These are phyloP conservation scores for Edaphochlamys debaryana DNA, from an alignment of 139 green algal genomes.

Conservation along the genomic window DNA sequence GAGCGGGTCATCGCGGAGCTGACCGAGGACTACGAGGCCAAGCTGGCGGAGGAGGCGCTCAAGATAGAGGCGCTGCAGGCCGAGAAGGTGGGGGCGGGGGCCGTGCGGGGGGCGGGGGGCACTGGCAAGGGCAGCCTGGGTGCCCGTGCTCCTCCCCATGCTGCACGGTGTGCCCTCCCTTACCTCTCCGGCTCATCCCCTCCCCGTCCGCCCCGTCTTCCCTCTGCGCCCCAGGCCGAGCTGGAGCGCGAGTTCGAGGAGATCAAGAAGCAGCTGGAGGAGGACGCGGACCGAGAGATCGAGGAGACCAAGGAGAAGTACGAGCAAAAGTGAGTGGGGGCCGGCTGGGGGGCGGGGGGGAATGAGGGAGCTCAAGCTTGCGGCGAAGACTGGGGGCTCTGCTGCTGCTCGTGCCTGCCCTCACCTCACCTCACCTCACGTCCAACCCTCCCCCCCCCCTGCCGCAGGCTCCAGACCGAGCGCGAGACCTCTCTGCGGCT, in stretches of 20 bases:
- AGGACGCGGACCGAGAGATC: constrained; percentile 91
- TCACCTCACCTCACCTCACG: no score
- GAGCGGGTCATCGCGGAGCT: constrained; percentile 86
- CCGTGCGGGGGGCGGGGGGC: constrained; percentile 24
- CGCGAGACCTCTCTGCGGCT: constrained; percentile 77
- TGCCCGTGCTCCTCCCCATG: neutral
- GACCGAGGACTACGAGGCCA: constrained; percentile 85
- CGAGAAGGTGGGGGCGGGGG: constrained; percentile 23
- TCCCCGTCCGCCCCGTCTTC: no score
- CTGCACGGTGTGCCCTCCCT: no score
- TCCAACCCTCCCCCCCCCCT: neutral
- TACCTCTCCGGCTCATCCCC: no score
- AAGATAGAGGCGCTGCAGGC: constrained; percentile 60
- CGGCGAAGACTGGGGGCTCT: no score
- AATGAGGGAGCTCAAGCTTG: no score
- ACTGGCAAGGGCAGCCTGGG: no score
- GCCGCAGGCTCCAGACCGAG: constrained; percentile 58
- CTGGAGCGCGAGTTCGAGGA: constrained; percentile 79
- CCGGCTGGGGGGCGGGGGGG: no score
- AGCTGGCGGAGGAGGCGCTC: constrained; percentile 76
- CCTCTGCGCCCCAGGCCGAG: constrained; percentile 34
- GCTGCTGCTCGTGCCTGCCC: no score
- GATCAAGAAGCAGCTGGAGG: constrained; percentile 89
- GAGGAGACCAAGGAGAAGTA: constrained; percentile 91
- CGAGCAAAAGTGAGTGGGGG: constrained; percentile 52